A percentile compares a stretch with the other conserved stretches of the same genome.
Evolutionary conservation across 2,329 filamentous ascomycete genomes (phyloP).

Genomic region (Fusarium sp.): DNA sequence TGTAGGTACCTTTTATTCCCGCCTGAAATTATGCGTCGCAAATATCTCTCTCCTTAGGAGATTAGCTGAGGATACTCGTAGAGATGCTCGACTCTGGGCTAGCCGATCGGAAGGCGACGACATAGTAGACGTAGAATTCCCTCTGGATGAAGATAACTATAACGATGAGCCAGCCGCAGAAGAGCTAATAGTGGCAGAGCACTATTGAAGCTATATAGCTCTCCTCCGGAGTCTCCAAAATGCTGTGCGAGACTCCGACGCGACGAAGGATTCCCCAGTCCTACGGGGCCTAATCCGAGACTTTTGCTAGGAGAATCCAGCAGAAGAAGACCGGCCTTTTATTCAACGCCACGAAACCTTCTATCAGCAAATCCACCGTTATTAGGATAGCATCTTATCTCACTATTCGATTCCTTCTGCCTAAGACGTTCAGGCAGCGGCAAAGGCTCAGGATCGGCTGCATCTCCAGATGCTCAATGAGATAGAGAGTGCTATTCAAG

Average conservation of each 20-base stretch:
- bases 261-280: no score
- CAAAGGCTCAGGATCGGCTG: constrained; percentile 15
- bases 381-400: background rate
- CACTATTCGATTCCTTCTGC: background rate
- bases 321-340: constrained; percentile 3
- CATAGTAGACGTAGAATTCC: constrained; percentile 7
- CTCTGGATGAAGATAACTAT: constrained; percentile 7
- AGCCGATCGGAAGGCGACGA: constrained; percentile 10
- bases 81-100: constrained; percentile 8
- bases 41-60: constrained; percentile 23
- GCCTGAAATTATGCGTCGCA: background rate
- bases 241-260: no score
- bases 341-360: constrained; percentile 5
- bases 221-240: no score
- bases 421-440: constrained; percentile 3
- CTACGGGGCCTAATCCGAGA: no score
- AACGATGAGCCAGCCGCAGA: background rate
- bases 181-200: background rate
- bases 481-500: background rate
- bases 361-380: constrained; percentile 17
- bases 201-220: background rate
- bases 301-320: background rate
- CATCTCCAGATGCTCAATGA: constrained; percentile 16
- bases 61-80: constrained; percentile 12
- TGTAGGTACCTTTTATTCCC: constrained; percentile 1